Base-by-base conservation (phyloP, 257 asterid genomes). In the Catharanthus roseus region DNA sequence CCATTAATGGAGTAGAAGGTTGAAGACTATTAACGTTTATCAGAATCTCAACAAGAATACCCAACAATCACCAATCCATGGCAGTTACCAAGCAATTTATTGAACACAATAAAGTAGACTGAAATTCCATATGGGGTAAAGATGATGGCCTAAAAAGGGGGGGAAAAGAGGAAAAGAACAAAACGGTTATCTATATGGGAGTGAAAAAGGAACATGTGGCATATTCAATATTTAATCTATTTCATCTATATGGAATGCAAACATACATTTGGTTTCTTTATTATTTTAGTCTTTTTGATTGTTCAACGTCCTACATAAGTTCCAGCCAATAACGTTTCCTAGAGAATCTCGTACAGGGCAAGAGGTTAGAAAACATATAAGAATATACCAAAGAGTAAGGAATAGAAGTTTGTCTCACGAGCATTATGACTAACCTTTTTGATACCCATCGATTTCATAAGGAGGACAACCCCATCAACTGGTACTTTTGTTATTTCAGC, bases 401-500 rank as follows among this genome's bases (percentile, higher is more conserved):
- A 26, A 33, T 3, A 33, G 1, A 63, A 64, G 12, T 10, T 64
- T 38, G 6, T 24, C 36, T 50, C 4, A 38, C 33, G 42, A 10
- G 67, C 8, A 62, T 5, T 12, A 41, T 66, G 39, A 78, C 89
- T 80, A 73, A 65, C 98, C 93, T 93, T 87, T 81, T 80, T 92
- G 80, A 93, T 90, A 66, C 86, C 78, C 97, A 91, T 91, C 79
- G 99, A 91, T 79, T 91, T 93, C 95, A 91, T 75, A 70, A 93
- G 95, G 70, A 93, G 97, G 71, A 89, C 96, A 83, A 93, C 93
- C 72, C 97, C 96, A 83, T 93, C 97, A 80, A 91, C 93, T 0
- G 99, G 99, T 28, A 90, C 93, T 80, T 91, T 91, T 42, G 81
- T 83, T 77, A 93, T 91, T 81, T 93, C 97, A 72, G 99, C 95